Conservation (phyloP, 106 monocot genomes). For the Xerophyta viscosa region DNA sequence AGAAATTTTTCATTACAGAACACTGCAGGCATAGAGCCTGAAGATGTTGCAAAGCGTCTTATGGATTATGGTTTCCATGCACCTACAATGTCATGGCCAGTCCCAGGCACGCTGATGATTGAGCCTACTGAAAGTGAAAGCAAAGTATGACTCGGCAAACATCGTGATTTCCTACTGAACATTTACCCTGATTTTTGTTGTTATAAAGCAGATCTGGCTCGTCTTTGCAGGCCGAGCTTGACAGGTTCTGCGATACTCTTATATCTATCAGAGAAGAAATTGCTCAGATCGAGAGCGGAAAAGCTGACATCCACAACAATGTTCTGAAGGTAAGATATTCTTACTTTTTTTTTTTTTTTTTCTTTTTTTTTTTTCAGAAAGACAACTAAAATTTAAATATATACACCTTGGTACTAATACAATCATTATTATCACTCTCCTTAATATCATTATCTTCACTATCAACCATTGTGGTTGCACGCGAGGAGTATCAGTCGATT, state of each 20-base stretch:
- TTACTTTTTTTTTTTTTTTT: not conserved
- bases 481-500: too few relatives aligned
- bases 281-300: conserved; percentile 78
- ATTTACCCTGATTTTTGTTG: too few relatives aligned
- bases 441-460: too few relatives aligned
- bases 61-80: conserved; percentile 98
- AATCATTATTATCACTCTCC: too few relatives aligned
- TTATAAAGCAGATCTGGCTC: too few relatives aligned
- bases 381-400: too few relatives aligned
- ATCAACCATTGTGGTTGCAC: too few relatives aligned
- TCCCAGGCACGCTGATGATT: conserved; percentile 97
- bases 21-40: conserved; percentile 94
- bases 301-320: conserved; percentile 86
- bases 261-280: conserved; percentile 98
- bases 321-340: conserved; percentile 70
- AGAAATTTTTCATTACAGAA: conserved; percentile 36
- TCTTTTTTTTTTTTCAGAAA: too few relatives aligned
- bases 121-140: conserved; percentile 99
- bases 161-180: not conserved
- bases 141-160: conserved; percentile 40
- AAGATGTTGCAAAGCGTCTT: conserved; percentile 96
- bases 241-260: conserved; percentile 94
- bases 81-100: conserved; percentile 99
- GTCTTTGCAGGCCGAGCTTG: conserved; percentile 67
- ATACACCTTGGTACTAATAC: too few relatives aligned